Conservation (phyloP, 371 early-diverging fungal species). For the Mortierella sp. region DNA sequence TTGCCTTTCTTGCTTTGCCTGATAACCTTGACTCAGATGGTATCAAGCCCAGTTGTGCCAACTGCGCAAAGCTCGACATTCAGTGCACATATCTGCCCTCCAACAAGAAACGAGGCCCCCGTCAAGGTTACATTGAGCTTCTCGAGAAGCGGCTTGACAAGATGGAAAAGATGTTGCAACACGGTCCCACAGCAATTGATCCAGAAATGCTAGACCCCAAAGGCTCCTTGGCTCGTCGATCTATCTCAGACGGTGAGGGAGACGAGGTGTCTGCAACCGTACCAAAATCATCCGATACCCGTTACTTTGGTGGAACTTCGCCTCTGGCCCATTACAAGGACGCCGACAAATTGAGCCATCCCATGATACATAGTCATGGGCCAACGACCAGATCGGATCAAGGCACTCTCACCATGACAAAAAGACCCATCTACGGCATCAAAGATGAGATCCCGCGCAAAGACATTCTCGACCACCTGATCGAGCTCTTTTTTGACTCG, state of each 20-base stretch:
- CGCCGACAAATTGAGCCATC: neutral
- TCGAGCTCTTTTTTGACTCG: constrained; percentile 64
- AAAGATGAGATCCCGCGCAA: constrained; percentile 54
- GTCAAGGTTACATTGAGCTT: constrained; percentile 81
- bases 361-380: neutral
- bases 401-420: constrained; percentile 2
- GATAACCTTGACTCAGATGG: constrained; percentile 64
- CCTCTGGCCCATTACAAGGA: constrained; percentile 13
- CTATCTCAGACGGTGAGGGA: constrained; percentile 6
- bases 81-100: constrained; percentile 79
- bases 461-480: constrained; percentile 64
- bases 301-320: constrained; percentile 39
- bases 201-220: constrained; percentile 23
- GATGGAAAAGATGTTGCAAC: constrained; percentile 68
- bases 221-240: constrained; percentile 3
- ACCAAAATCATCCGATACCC: constrained; percentile 11
- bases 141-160: constrained; percentile 76
- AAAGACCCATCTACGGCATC: constrained; percentile 42
- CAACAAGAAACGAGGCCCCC: constrained; percentile 80
- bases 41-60: constrained; percentile 79
- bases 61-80: constrained; percentile 74
- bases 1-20: neutral
- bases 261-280: neutral
- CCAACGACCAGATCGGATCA: neutral
- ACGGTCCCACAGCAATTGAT: constrained; percentile 35